Conservation (phyloP, 306 rosid genomes). For the Vachellia collinsii region DNA sequence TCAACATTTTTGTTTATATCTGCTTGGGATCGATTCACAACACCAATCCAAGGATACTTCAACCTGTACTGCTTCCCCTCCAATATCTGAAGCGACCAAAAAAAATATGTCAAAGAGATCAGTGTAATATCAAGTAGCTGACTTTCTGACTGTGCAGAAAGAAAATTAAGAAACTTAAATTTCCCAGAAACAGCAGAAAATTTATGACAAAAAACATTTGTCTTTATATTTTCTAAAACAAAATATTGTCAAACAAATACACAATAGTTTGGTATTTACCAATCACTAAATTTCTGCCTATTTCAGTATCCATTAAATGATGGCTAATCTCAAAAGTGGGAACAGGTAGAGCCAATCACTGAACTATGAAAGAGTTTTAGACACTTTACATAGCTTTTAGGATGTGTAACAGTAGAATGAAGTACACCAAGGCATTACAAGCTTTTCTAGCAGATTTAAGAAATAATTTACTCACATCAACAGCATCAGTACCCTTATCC, state of each 20-base stretch:
- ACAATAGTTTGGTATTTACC: background rate
- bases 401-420: constrained; percentile 24
- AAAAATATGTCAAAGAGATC: constrained; percentile 19
- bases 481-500: constrained; percentile 99
- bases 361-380: constrained; percentile 25
- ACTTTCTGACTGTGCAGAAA: background rate
- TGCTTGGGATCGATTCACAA: constrained; percentile 87
- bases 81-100: constrained; percentile 59
- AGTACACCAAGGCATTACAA: constrained; percentile 24
- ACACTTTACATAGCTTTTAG: background rate
- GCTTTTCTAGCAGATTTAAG: constrained; percentile 16
- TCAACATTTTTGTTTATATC: constrained; percentile 95
- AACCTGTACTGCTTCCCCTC: constrained; percentile 82
- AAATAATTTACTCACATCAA: constrained; percentile 63
- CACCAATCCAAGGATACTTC: constrained; percentile 94
- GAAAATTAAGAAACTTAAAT: background rate
- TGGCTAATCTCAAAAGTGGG: background rate
- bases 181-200: background rate
- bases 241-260: background rate
- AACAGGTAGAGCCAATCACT: constrained; percentile 19
- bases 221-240: background rate
- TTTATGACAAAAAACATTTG: background rate
- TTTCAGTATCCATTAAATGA: constrained; percentile 20
- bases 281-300: constrained; percentile 6
- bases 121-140: constrained; percentile 2